phyloP scores from a whole-genome alignment of 129 eudicot genomes.

The Sambucus nigra region DNA sequence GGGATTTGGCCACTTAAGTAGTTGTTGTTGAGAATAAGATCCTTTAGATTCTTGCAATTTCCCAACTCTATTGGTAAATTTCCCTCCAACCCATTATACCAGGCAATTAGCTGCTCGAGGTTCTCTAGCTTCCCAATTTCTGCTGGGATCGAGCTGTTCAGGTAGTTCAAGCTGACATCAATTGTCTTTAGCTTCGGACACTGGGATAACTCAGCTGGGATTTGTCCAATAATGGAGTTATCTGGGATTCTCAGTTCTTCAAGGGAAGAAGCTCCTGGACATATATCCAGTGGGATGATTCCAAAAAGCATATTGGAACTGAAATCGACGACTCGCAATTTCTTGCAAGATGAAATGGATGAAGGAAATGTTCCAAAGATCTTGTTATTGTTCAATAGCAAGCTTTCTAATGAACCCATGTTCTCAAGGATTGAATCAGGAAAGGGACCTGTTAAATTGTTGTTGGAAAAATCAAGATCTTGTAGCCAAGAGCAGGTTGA shows the following conservation, averaged over 20 bases:
- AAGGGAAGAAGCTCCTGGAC: conserved; percentile 53
- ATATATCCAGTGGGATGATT: conserved; percentile 57
- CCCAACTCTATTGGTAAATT: conserved; percentile 63
- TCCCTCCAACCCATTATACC: conserved; percentile 86
- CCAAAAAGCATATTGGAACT: conserved; percentile 78
- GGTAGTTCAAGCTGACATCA: conserved; percentile 75
- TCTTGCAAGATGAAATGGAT: conserved; percentile 54
- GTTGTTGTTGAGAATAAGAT: conserved; percentile 78
- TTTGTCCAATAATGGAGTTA: conserved; percentile 50
- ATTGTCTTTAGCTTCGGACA: conserved; percentile 60
- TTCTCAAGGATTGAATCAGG: conserved; percentile 45
- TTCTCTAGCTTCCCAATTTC: conserved; percentile 62
- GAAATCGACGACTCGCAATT: conserved; percentile 58
- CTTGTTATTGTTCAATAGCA: conserved; percentile 54
- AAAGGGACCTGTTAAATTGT: conserved; percentile 60
- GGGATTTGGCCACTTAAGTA: conserved; percentile 62
- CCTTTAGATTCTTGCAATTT: conserved; percentile 59
- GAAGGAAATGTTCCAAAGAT: conserved; percentile 58
- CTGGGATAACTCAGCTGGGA: conserved; percentile 47
- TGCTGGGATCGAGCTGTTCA: conserved; percentile 69
- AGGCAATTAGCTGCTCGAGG: conserved; percentile 81
- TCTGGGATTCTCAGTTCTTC: conserved; percentile 83
- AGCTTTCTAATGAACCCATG: conserved; percentile 47
- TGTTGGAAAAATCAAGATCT: conserved; percentile 63
- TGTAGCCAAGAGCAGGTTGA: conserved; percentile 67